These are phyloP conservation scores for Saxispiralis lemnorum DNA, from an alignment of 495 filamentous ascomycete genomes.

Conservation along the genomic window DNA sequence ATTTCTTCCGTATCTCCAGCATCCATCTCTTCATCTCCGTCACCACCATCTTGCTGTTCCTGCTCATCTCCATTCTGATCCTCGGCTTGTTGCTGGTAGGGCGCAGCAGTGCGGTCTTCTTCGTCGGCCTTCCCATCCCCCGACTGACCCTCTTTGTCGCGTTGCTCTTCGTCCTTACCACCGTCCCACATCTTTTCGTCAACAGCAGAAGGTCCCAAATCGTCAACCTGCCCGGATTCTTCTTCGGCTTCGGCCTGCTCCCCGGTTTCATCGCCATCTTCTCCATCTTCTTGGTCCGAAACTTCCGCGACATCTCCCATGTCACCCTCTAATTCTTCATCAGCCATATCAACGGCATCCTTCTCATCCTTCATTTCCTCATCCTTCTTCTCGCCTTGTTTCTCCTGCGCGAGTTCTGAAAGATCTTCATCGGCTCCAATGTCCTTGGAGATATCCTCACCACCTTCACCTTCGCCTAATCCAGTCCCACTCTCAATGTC, in stretches of 20 bases:
- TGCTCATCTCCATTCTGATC: constrained; percentile 22
- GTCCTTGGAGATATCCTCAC: constrained; percentile 94
- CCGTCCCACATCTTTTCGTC: constrained; percentile 99
- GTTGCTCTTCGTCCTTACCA: constrained; percentile 54
- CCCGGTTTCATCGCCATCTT: constrained; percentile 36
- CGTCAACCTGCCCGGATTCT: constrained; percentile 74
- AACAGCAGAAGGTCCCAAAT: constrained; percentile 68
- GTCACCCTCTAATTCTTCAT: constrained; percentile 72
- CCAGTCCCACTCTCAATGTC: constrained; percentile 85
- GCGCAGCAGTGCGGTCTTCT: constrained; percentile 46
- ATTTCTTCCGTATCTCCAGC: constrained; percentile 43
- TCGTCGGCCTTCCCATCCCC: constrained; percentile 40
- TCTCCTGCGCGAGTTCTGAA: constrained; percentile 71
- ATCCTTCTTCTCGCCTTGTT: constrained; percentile 26
- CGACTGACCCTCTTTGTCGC: constrained; percentile 64
- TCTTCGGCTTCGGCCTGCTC: constrained; percentile 63
- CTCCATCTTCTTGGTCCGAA: constrained; percentile 37
- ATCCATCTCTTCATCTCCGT: constrained; percentile 40
- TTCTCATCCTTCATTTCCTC: constrained; percentile 37
- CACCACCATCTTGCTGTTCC: constrained; percentile 28
- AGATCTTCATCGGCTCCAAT: constrained; percentile 85
- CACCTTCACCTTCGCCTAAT: constrained; percentile 61
- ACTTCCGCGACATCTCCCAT: constrained; percentile 47
- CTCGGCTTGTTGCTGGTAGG: constrained; percentile 36
- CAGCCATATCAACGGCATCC: constrained; percentile 88